phyloP scores from a whole-genome alignment of 306 rosid species.

The Lotus japonicus region DNA sequence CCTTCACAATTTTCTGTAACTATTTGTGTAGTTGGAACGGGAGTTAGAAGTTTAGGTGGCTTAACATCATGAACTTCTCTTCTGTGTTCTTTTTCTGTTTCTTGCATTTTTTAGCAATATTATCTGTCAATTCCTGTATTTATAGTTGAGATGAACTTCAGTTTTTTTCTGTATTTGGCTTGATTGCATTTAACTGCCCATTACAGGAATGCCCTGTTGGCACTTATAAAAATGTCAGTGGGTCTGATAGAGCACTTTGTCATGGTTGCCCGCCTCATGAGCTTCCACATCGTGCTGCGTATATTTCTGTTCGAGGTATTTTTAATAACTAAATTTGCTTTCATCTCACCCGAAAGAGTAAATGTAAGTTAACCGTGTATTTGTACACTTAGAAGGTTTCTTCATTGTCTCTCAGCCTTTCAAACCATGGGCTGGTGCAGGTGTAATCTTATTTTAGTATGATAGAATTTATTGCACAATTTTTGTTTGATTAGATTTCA shows the following conservation, averaged over 20 bases:
- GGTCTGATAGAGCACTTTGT: slow-evolving; percentile 75
- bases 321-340: slow-evolving; percentile 11
- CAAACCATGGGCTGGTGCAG: not conserved
- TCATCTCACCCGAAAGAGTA: slow-evolving; percentile 9
- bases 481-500: slow-evolving; percentile 18
- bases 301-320: slow-evolving; percentile 70
- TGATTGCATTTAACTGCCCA: slow-evolving; percentile 17
- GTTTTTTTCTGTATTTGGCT: slow-evolving; percentile 2
- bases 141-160: not conserved
- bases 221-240: slow-evolving; percentile 72
- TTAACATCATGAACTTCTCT: not conserved
- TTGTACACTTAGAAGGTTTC: not conserved
- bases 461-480: slow-evolving; percentile 4
- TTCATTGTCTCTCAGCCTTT: not conserved
- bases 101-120: not conserved
- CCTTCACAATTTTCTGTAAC: slow-evolving; percentile 2
- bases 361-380: not conserved
- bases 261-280: slow-evolving; percentile 46
- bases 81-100: slow-evolving; percentile 6
- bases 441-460: not conserved
- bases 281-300: slow-evolving; percentile 81
- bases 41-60: slow-evolving; percentile 14
- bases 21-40: not conserved
- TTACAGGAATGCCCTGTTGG: slow-evolving; percentile 97
- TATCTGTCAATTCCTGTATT: not conserved